A percentile compares a stretch with the other conserved stretches of the same genome.
These are phyloP conservation scores for Saururus chinensis DNA, from an alignment of 164 flowering plant species.

Conservation along the genomic window DNA sequence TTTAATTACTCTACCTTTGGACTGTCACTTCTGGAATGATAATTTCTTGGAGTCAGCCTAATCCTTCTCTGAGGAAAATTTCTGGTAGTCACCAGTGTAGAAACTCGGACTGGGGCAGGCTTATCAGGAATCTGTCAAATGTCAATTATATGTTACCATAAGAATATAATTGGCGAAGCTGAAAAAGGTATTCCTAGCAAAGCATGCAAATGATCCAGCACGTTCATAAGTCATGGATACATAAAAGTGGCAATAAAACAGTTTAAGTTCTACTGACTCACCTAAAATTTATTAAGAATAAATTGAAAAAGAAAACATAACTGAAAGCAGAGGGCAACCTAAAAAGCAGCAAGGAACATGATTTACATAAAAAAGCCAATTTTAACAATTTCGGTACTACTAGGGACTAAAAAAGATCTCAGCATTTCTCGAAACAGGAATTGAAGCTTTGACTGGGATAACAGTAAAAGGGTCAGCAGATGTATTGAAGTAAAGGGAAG, in stretches of 20 bases:
- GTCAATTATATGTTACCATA: not conserved
- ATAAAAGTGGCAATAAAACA: not conserved
- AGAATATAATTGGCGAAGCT: not conserved
- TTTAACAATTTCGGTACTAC: too few relatives aligned
- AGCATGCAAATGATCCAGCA: not conserved
- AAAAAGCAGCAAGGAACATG: not conserved
- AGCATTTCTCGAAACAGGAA: too few relatives aligned
- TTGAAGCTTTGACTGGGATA: not conserved
- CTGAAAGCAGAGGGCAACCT: not conserved
- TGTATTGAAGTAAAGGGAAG: not conserved
- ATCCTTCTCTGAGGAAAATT: conserved; percentile 80
- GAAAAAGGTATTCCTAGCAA: not conserved
- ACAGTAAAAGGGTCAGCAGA: not conserved
- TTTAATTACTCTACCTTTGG: conserved; percentile 46
- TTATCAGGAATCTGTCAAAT: conserved; percentile 62
- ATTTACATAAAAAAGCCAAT: not conserved
- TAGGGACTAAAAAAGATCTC: too few relatives aligned
- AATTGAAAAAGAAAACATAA: not conserved
- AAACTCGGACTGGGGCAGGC: conserved; percentile 70
- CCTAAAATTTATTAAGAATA: too few relatives aligned
- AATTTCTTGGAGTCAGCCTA: conserved; percentile 77
- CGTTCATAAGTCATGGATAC: not conserved
- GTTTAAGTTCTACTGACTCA: not conserved
- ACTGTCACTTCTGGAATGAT: conserved; percentile 63
- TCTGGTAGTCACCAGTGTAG: conserved; percentile 76